Conservation (phyloP, 1,284 basidiomycete species). For the Schizophyllum amplum region DNA sequence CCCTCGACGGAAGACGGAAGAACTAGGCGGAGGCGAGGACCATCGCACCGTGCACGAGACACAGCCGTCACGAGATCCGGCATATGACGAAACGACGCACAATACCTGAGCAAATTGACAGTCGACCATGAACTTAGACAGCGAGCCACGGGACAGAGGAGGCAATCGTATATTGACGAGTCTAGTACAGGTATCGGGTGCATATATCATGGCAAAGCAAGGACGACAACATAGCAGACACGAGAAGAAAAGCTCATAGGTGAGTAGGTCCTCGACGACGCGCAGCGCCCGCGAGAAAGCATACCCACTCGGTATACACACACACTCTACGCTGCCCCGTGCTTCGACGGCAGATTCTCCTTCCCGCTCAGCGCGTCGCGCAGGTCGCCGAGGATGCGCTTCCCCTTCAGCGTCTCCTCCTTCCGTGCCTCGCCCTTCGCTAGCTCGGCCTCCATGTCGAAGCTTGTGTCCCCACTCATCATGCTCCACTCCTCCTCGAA, state of each 20-base stretch:
- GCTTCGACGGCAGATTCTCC: neutral
- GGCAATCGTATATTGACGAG: neutral
- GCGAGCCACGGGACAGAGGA: neutral
- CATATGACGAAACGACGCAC: too few relatives aligned
- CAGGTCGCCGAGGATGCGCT: neutral
- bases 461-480: slow-evolving; percentile 40
- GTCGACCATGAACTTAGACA: neutral
- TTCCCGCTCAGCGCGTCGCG: neutral
- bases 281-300: neutral
- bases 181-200: neutral
- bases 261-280: too few relatives aligned
- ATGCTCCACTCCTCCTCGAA: slow-evolving; percentile 50
- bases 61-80: too few relatives aligned
- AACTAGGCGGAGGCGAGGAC: too few relatives aligned
- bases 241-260: too few relatives aligned
- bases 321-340: neutral
- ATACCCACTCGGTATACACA: neutral
- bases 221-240: too few relatives aligned
- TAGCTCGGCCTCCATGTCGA: slow-evolving; percentile 24
- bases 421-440: slow-evolving; percentile 8
- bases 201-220: neutral
- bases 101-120: neutral
- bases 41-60: too few relatives aligned
- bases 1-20: too few relatives aligned
- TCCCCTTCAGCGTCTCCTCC: slow-evolving; percentile 5